Percentiles rank a stretch among this genome's conserved stretches.
Conservation (phyloP, 116 monocot genomes). For the Phalaenopsis hybrid region DNA sequence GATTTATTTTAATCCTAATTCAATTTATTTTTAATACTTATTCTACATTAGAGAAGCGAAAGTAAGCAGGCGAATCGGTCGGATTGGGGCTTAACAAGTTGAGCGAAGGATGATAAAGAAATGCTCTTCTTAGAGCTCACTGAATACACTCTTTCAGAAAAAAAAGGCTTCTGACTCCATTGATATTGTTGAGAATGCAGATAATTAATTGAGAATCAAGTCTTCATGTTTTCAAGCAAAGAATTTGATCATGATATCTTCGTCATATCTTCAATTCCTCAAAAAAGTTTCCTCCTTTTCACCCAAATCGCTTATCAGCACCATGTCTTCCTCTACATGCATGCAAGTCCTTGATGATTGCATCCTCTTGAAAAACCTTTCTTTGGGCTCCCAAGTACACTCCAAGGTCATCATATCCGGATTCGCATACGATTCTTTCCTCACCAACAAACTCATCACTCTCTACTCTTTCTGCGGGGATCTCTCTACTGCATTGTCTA, state of each 20-base stretch:
- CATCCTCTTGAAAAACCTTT: constrained; percentile 12
- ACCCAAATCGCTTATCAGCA: not conserved
- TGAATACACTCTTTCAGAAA: not conserved
- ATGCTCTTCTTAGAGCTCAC: not conserved
- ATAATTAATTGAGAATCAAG: not conserved
- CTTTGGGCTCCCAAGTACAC: constrained; percentile 25
- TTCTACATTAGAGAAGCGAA: not conserved
- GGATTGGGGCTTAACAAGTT: not conserved
- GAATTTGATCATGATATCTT: not conserved
- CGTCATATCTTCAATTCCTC: not conserved
- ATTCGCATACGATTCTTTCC: constrained; percentile 34
- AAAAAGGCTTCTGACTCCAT: not conserved
- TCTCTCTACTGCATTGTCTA: constrained; percentile 8
- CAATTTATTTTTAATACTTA: not conserved
- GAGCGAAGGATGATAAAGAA: not conserved
- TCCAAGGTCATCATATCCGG: constrained; percentile 35
- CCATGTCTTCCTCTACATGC: not conserved
- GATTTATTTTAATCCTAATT: too few relatives aligned
- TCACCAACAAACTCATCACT: constrained; percentile 46
- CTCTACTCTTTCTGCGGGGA: constrained; percentile 38
- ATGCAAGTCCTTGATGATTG: constrained; percentile 28
- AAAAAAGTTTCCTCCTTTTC: not conserved
- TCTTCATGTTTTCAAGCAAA: not conserved
- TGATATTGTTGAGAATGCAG: not conserved
- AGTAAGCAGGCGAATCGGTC: not conserved